Base-by-base conservation (phyloP, 2,329 filamentous ascomycete genomes). In the Nemania sp. region DNA sequence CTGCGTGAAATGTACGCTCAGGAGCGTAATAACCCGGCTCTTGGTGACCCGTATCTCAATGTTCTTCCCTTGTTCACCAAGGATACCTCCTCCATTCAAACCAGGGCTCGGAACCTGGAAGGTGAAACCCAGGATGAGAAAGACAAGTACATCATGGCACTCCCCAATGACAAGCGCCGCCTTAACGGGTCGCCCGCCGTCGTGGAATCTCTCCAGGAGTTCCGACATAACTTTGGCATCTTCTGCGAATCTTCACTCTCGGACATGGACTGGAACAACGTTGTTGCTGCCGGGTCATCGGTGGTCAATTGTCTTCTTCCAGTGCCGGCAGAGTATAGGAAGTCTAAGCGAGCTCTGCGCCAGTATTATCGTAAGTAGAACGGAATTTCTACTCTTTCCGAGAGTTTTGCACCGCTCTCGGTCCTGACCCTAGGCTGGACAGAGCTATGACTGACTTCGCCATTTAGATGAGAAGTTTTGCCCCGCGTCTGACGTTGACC, bases 401-500 rank as follows among this genome's bases (percentile, higher is more conserved):
- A 5, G 3, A 6, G 19, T 28, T 14, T 24, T 15, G 19, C 15
- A 8, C 26, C 22, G 28, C n/a, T 34, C 24, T 15, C 7, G 15
- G 28, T 3, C 7, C 12, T 39, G 1, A 14, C 28, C 9, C 3
- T 9, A 20, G 12, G 30, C 24, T n/a, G 5, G 26, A 41, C n/a
- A 7, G 24, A 33, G 6, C 15, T 28, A 48, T 43, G 9, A 15
- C 50, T 61, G 12, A 61, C 22, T 26, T 26, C 14, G 3, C 19
- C 14, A 6, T 23, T 49, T 39, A 61, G 57, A 66, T 46, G 60
- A 66, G 43, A 61, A 63, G 42, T 67, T 67, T 36, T 66, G 65
- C 39, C 90, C 90, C 0, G 90, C 90, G 1, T 93, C 89, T 3
- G 91, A 96, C 69, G 88, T 96, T 8, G 91, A 95, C 68, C 78